A percentile compares a stretch with the other conserved stretches of the same genome.
Evolutionary conservation across 2,329 filamentous ascomycete genomes (phyloP).

Genomic region (Ascomycota sp.): DNA sequence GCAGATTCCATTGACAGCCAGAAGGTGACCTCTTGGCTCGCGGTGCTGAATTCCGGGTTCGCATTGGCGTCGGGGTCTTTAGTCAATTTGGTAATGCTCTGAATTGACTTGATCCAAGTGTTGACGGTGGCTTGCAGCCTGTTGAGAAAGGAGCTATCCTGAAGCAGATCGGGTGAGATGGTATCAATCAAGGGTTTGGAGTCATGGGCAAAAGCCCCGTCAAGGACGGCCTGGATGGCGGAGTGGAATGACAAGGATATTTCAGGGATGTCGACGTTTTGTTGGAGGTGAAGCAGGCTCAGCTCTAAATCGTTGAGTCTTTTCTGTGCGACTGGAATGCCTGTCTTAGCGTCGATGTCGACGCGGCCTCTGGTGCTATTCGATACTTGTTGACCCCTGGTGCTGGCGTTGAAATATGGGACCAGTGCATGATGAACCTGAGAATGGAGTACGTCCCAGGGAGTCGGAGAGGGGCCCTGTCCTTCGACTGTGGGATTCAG

Average conservation of each 20-base stretch:
- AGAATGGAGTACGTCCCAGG: slow-evolving; percentile 81
- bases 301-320: slow-evolving; percentile 85
- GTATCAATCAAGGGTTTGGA: slow-evolving; percentile 54
- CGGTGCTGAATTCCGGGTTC: slow-evolving; percentile 37
- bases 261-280: slow-evolving; percentile 94
- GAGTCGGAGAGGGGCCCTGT: slow-evolving; percentile 52
- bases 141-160: slow-evolving; percentile 83
- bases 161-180: slow-evolving; percentile 52
- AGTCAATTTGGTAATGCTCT: slow-evolving; percentile 83
- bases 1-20: slow-evolving; percentile 95
- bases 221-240: slow-evolving; percentile 63
- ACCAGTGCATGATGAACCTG: slow-evolving; percentile 77
- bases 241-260: slow-evolving; percentile 72
- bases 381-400: slow-evolving; percentile 50
- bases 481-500: slow-evolving; percentile 43
- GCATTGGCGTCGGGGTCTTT: slow-evolving; percentile 49
- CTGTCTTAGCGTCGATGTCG: slow-evolving; percentile 78
- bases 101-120: slow-evolving; percentile 96
- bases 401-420: slow-evolving; percentile 93
- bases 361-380: slow-evolving; percentile 47
- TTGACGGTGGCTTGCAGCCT: slow-evolving; percentile 85
- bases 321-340: slow-evolving; percentile 93
- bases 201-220: slow-evolving; percentile 47
- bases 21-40: slow-evolving; percentile 95
- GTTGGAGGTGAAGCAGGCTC: slow-evolving; percentile 73